Evolutionary conservation across 768 basidiomycete genomes (phyloP).

Genomic region (Kwoniella botswanensis): DNA sequence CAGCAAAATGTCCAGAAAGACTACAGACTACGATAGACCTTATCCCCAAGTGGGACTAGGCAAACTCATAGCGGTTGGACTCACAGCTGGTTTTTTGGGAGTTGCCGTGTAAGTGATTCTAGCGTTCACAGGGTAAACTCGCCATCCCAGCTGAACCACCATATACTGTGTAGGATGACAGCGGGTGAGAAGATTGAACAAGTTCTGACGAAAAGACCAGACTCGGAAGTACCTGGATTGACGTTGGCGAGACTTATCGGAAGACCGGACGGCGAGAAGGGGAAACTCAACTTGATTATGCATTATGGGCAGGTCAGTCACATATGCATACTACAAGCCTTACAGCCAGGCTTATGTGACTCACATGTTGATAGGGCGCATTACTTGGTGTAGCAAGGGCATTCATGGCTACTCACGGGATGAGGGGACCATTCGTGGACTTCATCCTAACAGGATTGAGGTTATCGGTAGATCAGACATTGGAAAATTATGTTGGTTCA

Average conservation of each 20-base stretch:
- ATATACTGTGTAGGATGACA: constrained; percentile 21
- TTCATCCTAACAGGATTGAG: constrained; percentile 29
- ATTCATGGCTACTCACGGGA: constrained; percentile 20
- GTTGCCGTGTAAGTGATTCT: constrained; percentile 12
- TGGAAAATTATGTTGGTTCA: constrained; percentile 30
- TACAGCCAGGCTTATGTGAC: no score
- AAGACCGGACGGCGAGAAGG: constrained; percentile 23
- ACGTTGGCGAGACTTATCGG: constrained; percentile 21
- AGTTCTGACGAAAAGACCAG: constrained; percentile 22
- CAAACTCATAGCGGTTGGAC: constrained; percentile 5
- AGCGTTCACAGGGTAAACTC: no score
- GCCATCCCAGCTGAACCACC: no score
- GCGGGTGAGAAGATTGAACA: constrained; percentile 32
- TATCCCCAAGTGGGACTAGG: constrained; percentile 6
- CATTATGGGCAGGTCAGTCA: constrained; percentile 29
- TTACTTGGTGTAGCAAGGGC: constrained; percentile 23
- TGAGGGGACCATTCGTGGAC: constrained; percentile 25
- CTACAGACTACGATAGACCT: constrained; percentile 18
- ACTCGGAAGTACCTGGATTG: constrained; percentile 29
- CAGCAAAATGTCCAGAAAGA: constrained; percentile 12
- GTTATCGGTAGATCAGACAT: constrained; percentile 29
- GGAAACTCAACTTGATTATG: constrained; percentile 29
- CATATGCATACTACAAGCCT: neutral
- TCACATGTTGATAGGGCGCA: constrained; percentile 10
- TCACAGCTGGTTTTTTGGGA: constrained; percentile 11